Conservation (phyloP, 1,284 basidiomycete genomes). For the Waitea zeae region DNA sequence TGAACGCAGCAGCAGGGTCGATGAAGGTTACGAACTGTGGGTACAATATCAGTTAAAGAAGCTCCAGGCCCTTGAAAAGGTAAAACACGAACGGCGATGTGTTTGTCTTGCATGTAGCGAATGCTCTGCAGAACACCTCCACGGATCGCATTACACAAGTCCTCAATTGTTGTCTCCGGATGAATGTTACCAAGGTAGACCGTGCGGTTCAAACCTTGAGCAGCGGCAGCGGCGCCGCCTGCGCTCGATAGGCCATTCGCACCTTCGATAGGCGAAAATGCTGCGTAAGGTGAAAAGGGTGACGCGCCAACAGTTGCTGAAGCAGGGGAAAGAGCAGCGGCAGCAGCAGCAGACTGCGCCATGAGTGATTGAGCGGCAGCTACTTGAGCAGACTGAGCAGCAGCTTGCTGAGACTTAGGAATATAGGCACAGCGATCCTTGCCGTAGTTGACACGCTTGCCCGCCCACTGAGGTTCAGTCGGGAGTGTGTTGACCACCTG, state of each 20-base stretch:
- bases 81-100: slow-evolving; percentile 58
- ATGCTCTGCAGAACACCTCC: slow-evolving; percentile 86
- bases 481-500: slow-evolving; percentile 83
- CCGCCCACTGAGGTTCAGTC: slow-evolving; percentile 80
- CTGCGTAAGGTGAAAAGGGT: slow-evolving; percentile 38
- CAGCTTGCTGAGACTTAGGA: slow-evolving; percentile 76
- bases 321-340: slow-evolving; percentile 19
- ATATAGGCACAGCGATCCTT: slow-evolving; percentile 93
- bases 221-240: slow-evolving; percentile 21
- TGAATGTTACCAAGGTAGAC: slow-evolving; percentile 91
- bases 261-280: slow-evolving; percentile 36
- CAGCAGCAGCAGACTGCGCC: slow-evolving; percentile 40
- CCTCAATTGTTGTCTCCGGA: slow-evolving; percentile 82
- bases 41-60: slow-evolving; percentile 6
- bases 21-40: slow-evolving; percentile 78
- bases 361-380: slow-evolving; percentile 70
- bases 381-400: slow-evolving; percentile 65
- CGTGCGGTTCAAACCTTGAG: slow-evolving; percentile 61
- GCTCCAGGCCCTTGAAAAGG: slow-evolving; percentile 3
- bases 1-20: slow-evolving; percentile 76
- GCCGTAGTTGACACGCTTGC: slow-evolving; percentile 88
- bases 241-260: slow-evolving; percentile 19
- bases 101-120: slow-evolving; percentile 85
- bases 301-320: slow-evolving; percentile 19
- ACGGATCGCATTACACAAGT: slow-evolving; percentile 85